Evolutionary conservation across 2,329 filamentous ascomycete genomes (phyloP).

Genomic region (Trichoderma arundinaceum): DNA sequence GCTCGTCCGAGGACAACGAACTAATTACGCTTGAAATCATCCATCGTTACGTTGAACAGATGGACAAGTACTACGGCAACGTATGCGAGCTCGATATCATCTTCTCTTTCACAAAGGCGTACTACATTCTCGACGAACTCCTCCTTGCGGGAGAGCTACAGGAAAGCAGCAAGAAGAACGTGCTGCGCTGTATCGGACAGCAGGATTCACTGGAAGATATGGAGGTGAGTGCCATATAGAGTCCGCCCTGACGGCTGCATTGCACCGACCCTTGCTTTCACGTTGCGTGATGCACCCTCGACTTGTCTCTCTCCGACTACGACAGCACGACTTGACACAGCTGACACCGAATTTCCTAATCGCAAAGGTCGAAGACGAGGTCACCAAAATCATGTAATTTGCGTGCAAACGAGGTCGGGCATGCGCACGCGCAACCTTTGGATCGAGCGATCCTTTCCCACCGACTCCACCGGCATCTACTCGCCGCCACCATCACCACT

Average conservation of each 20-base stretch:
- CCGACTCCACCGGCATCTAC: background rate
- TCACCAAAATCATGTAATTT: conserved; percentile 84
- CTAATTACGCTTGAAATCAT: conserved; percentile 98
- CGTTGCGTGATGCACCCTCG: conserved; percentile 28
- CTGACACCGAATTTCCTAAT: conserved; percentile 40
- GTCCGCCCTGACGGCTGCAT: conserved; percentile 33
- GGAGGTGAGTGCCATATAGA: conserved; percentile 74
- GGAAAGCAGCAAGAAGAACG: conserved; percentile 99
- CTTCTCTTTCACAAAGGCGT: conserved; percentile 99
- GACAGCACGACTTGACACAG: conserved; percentile 36
- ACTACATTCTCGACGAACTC: conserved; percentile 98
- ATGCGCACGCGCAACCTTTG: background rate
- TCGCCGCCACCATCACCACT: background rate
- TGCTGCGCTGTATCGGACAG: conserved; percentile 91
- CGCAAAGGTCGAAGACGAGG: conserved; percentile 80
- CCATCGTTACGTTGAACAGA: conserved; percentile 98
- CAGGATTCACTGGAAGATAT: conserved; percentile 98
- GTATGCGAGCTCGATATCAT: conserved; percentile 99
- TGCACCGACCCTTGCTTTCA: conserved; percentile 31
- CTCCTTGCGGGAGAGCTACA: conserved; percentile 95
- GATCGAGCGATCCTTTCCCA: conserved; percentile 5
- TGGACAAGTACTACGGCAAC: conserved; percentile 99
- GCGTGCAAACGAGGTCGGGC: conserved; percentile 29
- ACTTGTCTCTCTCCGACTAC: conserved; percentile 1
- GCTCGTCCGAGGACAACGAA: conserved; percentile 96